These are phyloP conservation scores for Phyllosticta capitalensis DNA, from an alignment of 2,329 filamentous ascomycete species.

Conservation along the genomic window DNA sequence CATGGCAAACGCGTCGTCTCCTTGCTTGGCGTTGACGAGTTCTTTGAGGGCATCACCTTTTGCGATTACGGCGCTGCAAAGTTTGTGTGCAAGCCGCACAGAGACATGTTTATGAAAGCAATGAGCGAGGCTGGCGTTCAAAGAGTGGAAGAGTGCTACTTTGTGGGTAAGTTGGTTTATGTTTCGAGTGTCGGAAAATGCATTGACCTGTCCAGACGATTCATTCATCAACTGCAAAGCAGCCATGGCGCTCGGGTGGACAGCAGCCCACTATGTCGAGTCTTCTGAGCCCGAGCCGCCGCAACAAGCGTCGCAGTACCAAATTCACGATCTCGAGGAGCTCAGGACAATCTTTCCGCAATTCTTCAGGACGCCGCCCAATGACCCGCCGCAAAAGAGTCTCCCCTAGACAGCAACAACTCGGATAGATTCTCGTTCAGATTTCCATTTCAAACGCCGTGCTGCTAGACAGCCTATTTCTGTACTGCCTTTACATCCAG, in stretches of 20 bases:
- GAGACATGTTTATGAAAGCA: constrained; percentile 76
- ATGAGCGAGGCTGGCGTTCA: constrained; percentile 73
- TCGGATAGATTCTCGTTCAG: not conserved
- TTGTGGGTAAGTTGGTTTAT: constrained; percentile 62
- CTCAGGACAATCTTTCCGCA: constrained; percentile 69
- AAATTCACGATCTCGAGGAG: constrained; percentile 68
- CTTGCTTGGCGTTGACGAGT: constrained; percentile 70
- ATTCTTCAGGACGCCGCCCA: constrained; percentile 57
- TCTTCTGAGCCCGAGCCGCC: constrained; percentile 55
- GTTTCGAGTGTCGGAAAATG: not conserved
- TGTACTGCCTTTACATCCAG: not conserved
- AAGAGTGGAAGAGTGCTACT: constrained; percentile 67
- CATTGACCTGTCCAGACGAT: constrained; percentile 53
- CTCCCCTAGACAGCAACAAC: not conserved
- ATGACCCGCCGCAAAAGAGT: constrained; percentile 3
- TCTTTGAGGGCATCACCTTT: constrained; percentile 91
- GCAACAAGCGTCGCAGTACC: constrained; percentile 58
- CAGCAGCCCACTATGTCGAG: constrained; percentile 75
- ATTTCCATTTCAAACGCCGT: not conserved
- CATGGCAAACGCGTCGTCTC: constrained; percentile 76
- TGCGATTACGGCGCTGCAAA: constrained; percentile 73
- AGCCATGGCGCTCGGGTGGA: constrained; percentile 76
- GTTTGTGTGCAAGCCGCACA: constrained; percentile 79
- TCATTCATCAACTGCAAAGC: constrained; percentile 72
- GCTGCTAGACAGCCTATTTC: not conserved